Conservation (phyloP, 2,329 filamentous ascomycete species). For the Hypoxylon sp. region DNA sequence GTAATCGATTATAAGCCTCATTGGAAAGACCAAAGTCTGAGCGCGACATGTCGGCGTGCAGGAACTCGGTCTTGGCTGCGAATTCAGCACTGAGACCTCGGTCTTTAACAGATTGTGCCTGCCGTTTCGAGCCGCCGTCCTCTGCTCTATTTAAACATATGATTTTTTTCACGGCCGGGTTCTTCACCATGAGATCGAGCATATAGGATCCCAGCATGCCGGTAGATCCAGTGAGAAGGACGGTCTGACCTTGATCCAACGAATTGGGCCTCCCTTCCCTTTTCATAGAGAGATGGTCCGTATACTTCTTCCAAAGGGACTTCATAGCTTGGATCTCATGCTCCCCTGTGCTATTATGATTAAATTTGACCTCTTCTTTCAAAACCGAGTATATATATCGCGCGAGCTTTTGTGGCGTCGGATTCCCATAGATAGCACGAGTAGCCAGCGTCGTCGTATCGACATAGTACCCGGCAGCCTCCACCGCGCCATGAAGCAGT, state of each 20-base stretch:
- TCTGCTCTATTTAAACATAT: slow-evolving; percentile 65
- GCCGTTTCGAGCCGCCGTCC: slow-evolving; percentile 59
- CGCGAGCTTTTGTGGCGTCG: slow-evolving; percentile 56
- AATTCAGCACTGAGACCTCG: slow-evolving; percentile 58
- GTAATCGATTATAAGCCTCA: slow-evolving; percentile 56
- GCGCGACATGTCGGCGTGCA: slow-evolving; percentile 64
- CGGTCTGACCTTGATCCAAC: slow-evolving; percentile 56
- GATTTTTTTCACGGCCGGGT: slow-evolving; percentile 58
- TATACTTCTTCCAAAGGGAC: slow-evolving; percentile 57
- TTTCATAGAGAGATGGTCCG: slow-evolving; percentile 49
- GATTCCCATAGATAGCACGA: slow-evolving; percentile 59
- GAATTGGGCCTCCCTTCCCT: slow-evolving; percentile 50
- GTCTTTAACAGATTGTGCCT: slow-evolving; percentile 55
- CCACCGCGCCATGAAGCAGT: slow-evolving; percentile 56
- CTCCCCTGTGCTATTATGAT: slow-evolving; percentile 15
- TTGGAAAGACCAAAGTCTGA: slow-evolving; percentile 63
- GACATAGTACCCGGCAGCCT: slow-evolving; percentile 53
- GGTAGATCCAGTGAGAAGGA: slow-evolving; percentile 65
- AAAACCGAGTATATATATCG: slow-evolving; percentile 54
- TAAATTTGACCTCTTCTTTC: slow-evolving; percentile 28
- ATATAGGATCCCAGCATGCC: slow-evolving; percentile 66
- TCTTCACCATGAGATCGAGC: slow-evolving; percentile 56
- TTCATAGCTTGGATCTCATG: slow-evolving; percentile 54
- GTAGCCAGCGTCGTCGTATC: slow-evolving; percentile 57
- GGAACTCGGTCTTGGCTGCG: slow-evolving; percentile 61